A percentile compares a stretch with the other conserved stretches of the same genome.
These are phyloP conservation scores for Boletus rubroflammeus DNA, from an alignment of 768 basidiomycete genomes.

Conservation along the genomic window DNA sequence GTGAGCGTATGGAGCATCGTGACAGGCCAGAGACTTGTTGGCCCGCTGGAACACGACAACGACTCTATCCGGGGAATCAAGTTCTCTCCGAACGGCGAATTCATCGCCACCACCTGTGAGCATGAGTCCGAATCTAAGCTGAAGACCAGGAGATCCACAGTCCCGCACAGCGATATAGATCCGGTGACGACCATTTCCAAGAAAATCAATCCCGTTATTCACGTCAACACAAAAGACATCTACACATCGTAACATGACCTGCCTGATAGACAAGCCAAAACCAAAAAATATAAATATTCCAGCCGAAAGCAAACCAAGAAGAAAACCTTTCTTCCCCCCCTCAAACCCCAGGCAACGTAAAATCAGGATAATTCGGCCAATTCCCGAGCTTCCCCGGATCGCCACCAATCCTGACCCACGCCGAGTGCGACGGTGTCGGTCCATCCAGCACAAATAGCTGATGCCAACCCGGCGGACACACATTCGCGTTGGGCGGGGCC, in stretches of 20 bases:
- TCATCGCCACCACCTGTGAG: background rate
- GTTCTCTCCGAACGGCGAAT: background rate
- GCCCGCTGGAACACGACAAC: background rate
- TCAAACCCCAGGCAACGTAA: constrained; percentile 40
- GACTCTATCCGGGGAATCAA: background rate
- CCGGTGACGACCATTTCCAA: too few relatives aligned
- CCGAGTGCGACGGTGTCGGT: constrained; percentile 73
- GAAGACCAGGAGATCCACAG: too few relatives aligned
- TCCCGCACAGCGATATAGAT: too few relatives aligned
- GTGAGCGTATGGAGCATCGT: background rate
- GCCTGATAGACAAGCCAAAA: too few relatives aligned
- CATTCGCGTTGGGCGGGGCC: constrained; percentile 64
- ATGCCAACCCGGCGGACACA: constrained; percentile 75
- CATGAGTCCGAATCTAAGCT: background rate
- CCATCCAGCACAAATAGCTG: constrained; percentile 76
- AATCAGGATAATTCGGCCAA: constrained; percentile 70
- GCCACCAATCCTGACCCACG: constrained; percentile 78
- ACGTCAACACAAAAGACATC: too few relatives aligned
- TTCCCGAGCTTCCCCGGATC: constrained; percentile 68
- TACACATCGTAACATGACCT: too few relatives aligned
- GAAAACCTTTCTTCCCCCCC: too few relatives aligned
- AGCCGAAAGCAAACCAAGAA: too few relatives aligned
- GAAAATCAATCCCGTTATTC: too few relatives aligned
- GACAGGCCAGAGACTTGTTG: background rate
- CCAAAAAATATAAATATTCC: too few relatives aligned